Conservation (phyloP, 129 eudicot genomes). For the Helianthus tuberosus region DNA sequence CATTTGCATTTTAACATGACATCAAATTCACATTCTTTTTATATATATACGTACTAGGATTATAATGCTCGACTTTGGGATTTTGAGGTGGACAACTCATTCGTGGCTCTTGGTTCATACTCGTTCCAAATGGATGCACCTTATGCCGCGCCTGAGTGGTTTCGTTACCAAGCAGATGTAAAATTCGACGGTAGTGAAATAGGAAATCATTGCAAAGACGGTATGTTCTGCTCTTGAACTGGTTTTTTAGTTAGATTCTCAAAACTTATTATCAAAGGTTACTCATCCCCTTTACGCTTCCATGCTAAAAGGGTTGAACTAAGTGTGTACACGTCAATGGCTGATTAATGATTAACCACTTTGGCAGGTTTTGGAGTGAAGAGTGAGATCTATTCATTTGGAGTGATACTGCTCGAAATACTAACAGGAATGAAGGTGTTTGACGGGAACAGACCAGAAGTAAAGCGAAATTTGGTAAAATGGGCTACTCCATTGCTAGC, state of each 20-base stretch:
- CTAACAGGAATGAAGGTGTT: constrained; percentile 37
- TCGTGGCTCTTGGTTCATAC: neutral
- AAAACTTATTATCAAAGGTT: too few species aligned
- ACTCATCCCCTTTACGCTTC: too few species aligned
- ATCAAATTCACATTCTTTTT: neutral
- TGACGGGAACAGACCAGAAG: constrained; percentile 29
- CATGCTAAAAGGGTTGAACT: too few species aligned
- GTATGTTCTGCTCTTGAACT: constrained; percentile 20
- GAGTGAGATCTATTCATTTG: constrained; percentile 46
- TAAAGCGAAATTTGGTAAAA: constrained; percentile 29
- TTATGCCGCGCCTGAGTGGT: constrained; percentile 39
- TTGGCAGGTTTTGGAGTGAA: constrained; percentile 22
- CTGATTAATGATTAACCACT: neutral
- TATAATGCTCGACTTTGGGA: constrained; percentile 29
- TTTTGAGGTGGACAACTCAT: constrained; percentile 20
- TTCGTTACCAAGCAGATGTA: constrained; percentile 24
- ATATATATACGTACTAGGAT: constrained; percentile 15
- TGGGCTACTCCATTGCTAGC: constrained; percentile 34
- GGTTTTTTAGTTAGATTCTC: neutral
- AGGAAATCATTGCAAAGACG: neutral
- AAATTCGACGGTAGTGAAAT: neutral
- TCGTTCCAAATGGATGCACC: neutral
- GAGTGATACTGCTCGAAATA: constrained; percentile 41
- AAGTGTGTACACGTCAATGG: neutral
- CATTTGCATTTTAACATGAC: neutral